A percentile compares a stretch with the other conserved stretches of the same genome.
Evolutionary conservation across 2,329 filamentous ascomycete species (phyloP).

Genomic region (Colletotrichum abscissum): DNA sequence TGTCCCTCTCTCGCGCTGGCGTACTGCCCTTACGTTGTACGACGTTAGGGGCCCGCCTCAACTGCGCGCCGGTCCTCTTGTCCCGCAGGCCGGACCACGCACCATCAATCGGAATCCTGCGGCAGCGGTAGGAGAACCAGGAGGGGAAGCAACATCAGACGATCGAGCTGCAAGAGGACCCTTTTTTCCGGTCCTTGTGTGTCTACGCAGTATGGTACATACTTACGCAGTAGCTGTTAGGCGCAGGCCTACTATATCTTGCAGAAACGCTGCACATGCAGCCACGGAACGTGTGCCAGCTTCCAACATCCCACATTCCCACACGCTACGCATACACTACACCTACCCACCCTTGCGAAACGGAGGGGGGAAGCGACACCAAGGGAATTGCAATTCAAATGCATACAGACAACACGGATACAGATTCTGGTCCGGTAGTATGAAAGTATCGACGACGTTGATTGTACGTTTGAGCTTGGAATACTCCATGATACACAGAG

Average conservation of each 20-base stretch:
- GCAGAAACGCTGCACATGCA: constrained; percentile 16
- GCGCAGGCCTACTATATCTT: neutral
- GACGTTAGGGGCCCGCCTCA: neutral
- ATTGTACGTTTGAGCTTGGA: neutral
- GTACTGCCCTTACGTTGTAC: neutral
- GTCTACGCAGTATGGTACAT: neutral
- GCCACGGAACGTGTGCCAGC: neutral
- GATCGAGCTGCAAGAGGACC: constrained; percentile 25
- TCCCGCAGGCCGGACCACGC: constrained; percentile 13
- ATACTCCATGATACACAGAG: neutral
- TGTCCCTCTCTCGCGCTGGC: neutral
- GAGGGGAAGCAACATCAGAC: constrained; percentile 24
- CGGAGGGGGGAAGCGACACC: neutral
- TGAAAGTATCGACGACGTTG: neutral
- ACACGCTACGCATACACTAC: neutral
- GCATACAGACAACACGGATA: neutral
- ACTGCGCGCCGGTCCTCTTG: neutral
- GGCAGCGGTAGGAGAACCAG: constrained; percentile 16
- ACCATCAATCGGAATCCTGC: constrained; percentile 14
- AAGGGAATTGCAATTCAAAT: no score
- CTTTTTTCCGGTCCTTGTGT: constrained; percentile 13
- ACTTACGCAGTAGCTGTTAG: no score
- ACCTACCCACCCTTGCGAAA: neutral
- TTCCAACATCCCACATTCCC: constrained; percentile 8
- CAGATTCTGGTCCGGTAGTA: neutral